Conservation (phyloP, 441 rosid species). For the Isatis lusitanica region DNA sequence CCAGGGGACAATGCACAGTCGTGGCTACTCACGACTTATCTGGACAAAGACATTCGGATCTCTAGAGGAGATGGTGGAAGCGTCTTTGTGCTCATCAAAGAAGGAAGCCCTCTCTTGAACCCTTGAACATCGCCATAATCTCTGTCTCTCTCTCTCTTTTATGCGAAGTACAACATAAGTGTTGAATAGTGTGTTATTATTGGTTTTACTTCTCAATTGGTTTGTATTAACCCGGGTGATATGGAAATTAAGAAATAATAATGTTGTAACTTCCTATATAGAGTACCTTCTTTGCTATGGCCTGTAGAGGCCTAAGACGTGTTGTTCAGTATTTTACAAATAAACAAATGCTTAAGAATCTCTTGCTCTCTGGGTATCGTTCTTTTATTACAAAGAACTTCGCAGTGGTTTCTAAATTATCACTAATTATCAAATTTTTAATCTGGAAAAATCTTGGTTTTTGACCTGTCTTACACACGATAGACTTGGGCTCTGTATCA, state of each 20-base stretch:
- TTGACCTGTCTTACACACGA: no score
- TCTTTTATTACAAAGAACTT: not conserved
- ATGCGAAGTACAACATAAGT: not conserved
- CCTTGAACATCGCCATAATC: conserved; percentile 28
- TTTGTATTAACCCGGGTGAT: not conserved
- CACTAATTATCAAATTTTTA: not conserved
- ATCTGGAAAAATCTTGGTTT: not conserved
- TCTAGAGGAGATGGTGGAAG: conserved; percentile 93
- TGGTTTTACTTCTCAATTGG: not conserved
- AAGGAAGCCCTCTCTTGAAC: conserved; percentile 71
- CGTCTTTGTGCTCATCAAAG: conserved; percentile 84
- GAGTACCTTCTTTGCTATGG: not conserved
- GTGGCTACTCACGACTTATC: conserved; percentile 94
- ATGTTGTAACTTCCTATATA: not conserved
- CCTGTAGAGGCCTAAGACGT: not conserved
- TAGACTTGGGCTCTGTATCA: no score
- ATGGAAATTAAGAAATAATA: not conserved
- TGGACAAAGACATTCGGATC: conserved; percentile 83
- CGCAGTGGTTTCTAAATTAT: not conserved
- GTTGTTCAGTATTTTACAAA: not conserved
- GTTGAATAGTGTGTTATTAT: not conserved
- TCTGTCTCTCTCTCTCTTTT: not conserved
- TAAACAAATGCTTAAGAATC: not conserved
- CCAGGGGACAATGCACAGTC: conserved; percentile 67
- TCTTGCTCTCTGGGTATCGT: not conserved